phyloP scores from a whole-genome alignment of 2,329 filamentous ascomycete species.

The Colletotrichum sp. region DNA sequence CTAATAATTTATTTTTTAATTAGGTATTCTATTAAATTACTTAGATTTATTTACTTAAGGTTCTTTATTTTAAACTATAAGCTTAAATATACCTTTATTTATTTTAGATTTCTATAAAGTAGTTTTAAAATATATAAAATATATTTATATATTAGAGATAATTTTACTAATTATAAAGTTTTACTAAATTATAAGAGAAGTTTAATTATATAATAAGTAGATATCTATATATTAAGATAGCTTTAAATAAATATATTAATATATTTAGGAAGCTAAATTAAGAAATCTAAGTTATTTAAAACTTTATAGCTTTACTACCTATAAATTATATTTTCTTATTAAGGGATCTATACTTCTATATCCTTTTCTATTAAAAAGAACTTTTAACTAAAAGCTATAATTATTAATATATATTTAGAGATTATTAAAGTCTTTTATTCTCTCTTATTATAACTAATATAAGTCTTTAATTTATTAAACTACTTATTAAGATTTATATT shows the following conservation, averaged over 20 bases:
- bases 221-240: background rate
- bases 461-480: fast-evolving
- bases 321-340: background rate
- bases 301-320: background rate
- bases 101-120: background rate
- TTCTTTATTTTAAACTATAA: background rate
- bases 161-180: fast-evolving
- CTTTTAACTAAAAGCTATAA: background rate
- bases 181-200: fast-evolving
- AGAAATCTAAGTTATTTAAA: background rate
- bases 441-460: background rate
- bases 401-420: background rate
- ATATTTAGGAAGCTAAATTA: background rate
- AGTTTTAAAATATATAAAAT: background rate
- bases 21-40: background rate
- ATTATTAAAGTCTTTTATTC: background rate
- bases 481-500: background rate
- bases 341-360: background rate
- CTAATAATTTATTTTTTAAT: background rate
- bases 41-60: background rate
- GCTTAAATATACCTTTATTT: background rate
- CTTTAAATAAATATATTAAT: background rate
- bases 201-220: background rate
- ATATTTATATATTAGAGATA: background rate
- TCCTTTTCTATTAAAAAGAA: background rate